phyloP scores from a whole-genome alignment of 352 stramenopile species.

The Phytophthora hibernalis region DNA sequence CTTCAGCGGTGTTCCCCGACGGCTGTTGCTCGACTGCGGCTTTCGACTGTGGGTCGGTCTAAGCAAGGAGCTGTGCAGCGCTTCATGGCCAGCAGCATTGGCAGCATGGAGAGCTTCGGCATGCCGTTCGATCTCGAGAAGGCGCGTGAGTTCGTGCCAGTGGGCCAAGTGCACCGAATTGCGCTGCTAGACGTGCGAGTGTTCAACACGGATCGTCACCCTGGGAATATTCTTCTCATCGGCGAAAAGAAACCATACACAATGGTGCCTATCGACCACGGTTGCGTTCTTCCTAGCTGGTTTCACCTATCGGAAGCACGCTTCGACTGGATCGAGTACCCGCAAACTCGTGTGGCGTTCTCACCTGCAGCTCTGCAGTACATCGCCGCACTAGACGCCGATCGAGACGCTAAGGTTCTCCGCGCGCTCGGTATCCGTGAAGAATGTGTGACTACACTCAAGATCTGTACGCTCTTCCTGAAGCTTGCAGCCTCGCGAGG shows the following conservation, averaged over 20 bases:
- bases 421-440: slow-evolving; percentile 70
- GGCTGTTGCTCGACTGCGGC: slow-evolving; percentile 66
- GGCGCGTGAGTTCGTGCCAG: slow-evolving; percentile 65
- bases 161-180: slow-evolving; percentile 87
- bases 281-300: slow-evolving; percentile 82
- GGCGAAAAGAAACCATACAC: slow-evolving; percentile 80
- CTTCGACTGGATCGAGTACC: slow-evolving; percentile 87
- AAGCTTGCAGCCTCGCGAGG: slow-evolving; percentile 56
- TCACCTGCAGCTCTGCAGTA: slow-evolving; percentile 54
- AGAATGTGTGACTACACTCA: slow-evolving; percentile 75
- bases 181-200: slow-evolving; percentile 82
- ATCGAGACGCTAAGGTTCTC: slow-evolving; percentile 56
- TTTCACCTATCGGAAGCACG: slow-evolving; percentile 80
- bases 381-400: slow-evolving; percentile 59
- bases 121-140: slow-evolving; percentile 74
- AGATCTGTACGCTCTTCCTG: slow-evolving; percentile 80
- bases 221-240: slow-evolving; percentile 83
- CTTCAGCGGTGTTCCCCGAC: slow-evolving; percentile 84
- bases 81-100: slow-evolving; percentile 82
- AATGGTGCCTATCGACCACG: slow-evolving; percentile 82
- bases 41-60: slow-evolving; percentile 45
- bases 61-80: slow-evolving; percentile 82
- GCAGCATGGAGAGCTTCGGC: slow-evolving; percentile 85
- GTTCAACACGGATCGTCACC: slow-evolving; percentile 89
- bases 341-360: slow-evolving; percentile 69